A percentile compares a stretch with the other conserved stretches of the same genome.
phyloP scores from a whole-genome alignment of 164 flowering plant species.

The Vitis cinerea region DNA sequence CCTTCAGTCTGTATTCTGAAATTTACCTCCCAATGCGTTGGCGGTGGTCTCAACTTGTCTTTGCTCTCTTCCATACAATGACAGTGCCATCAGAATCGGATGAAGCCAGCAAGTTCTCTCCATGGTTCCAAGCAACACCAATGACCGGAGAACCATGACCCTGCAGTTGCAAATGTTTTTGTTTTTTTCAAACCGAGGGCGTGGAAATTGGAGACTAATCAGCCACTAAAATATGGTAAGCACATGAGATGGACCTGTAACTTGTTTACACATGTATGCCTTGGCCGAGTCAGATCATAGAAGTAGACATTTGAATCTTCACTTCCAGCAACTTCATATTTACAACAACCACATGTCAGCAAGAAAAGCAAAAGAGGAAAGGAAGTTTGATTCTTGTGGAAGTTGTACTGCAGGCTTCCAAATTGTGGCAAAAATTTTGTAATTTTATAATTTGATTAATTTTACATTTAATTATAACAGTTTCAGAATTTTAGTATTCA shows the following conservation, averaged over 20 bases:
- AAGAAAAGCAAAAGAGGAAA: not conserved
- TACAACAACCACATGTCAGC: constrained; percentile 12
- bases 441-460: no score
- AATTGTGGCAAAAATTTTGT: no score
- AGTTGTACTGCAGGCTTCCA: not conserved
- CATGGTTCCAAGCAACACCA: constrained; percentile 94
- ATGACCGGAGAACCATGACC: constrained; percentile 82
- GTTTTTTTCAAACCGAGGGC: not conserved
- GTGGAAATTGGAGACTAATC: not conserved
- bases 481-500: no score
- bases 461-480: no score
- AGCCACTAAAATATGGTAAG: not conserved
- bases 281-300: constrained; percentile 93
- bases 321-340: constrained; percentile 78
- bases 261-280: constrained; percentile 92
- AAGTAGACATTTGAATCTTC: constrained; percentile 97
- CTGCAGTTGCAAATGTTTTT: constrained; percentile 41
- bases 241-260: constrained; percentile 58
- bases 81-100: constrained; percentile 95
- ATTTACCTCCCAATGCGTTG: not conserved
- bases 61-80: constrained; percentile 96
- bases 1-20: not conserved
- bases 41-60: constrained; percentile 28
- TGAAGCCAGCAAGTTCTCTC: constrained; percentile 92
- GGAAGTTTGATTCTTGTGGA: not conserved